A percentile compares a stretch with the other conserved stretches of the same genome.
Evolutionary conservation across 148 eudicot species (phyloP).

Genomic region (Salicornia ramosissima): DNA sequence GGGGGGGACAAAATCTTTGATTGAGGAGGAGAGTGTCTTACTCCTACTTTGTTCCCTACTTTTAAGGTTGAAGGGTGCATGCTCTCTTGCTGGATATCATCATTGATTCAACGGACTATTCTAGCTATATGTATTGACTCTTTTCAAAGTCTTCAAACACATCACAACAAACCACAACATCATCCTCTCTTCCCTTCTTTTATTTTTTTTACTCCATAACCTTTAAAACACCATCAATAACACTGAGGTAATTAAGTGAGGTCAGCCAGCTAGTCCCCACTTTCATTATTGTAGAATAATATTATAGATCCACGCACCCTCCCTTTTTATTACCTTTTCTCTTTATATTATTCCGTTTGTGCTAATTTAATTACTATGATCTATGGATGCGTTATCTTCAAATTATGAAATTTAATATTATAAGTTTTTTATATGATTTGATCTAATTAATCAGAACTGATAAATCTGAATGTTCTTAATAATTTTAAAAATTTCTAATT

Average conservation of each 20-base stretch:
- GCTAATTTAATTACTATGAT: too few species aligned
- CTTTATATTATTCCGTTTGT: neutral
- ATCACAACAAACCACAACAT: neutral
- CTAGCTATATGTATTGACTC: neutral
- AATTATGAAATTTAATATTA: too few species aligned
- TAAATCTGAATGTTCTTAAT: too few species aligned
- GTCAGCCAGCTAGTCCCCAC: conserved; percentile 26
- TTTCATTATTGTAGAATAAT: conserved; percentile 34
- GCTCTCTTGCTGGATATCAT: conserved; percentile 26
- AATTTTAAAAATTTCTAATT: too few species aligned
- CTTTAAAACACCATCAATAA: neutral
- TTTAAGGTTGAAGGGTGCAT: conserved; percentile 17
- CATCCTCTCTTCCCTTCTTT: neutral
- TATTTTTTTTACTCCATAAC: neutral
- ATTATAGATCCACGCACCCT: conserved; percentile 8
- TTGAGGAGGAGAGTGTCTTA: conserved; percentile 15
- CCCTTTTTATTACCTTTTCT: conserved; percentile 6
- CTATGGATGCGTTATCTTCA: too few species aligned
- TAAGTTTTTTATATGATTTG: too few species aligned
- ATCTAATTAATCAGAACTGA: too few species aligned
- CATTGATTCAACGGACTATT: neutral
- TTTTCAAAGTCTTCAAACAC: conserved; percentile 6
- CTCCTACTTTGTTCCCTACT: conserved; percentile 23
- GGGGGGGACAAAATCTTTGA: conserved; percentile 22
- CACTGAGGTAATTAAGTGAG: too few species aligned